Evolutionary conservation across 1,139 yeast species (phyloP).

Genomic region (Hansenula anomala): DNA sequence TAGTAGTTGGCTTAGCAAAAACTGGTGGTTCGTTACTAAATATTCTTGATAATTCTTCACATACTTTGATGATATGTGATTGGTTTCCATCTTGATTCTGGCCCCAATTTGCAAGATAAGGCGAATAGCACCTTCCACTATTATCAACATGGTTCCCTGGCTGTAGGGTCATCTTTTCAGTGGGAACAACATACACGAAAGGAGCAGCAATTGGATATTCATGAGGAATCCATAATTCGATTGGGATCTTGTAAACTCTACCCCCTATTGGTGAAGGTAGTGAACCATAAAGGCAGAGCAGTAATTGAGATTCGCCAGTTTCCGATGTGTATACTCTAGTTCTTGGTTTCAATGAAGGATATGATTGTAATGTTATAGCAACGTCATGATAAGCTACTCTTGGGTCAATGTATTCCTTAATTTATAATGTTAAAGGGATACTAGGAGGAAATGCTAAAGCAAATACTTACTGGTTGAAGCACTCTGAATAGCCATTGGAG

Average conservation of each 20-base stretch:
- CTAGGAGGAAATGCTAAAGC: too few species aligned
- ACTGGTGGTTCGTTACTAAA: constrained; percentile 48
- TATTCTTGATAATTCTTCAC: constrained; percentile 33
- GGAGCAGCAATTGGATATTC: constrained; percentile 66
- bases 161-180: constrained; percentile 40
- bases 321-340: constrained; percentile 66
- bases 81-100: constrained; percentile 13
- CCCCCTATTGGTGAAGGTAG: constrained; percentile 32
- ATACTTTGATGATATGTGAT: constrained; percentile 23
- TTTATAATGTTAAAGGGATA: neutral
- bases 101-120: constrained; percentile 59
- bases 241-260: constrained; percentile 41
- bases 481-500: constrained; percentile 55
- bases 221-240: constrained; percentile 75
- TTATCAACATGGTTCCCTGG: constrained; percentile 69
- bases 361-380: constrained; percentile 45
- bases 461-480: constrained; percentile 36
- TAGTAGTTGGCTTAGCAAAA: constrained; percentile 33
- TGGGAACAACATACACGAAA: constrained; percentile 51
- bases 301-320: constrained; percentile 52
- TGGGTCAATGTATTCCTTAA: constrained; percentile 40
- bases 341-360: constrained; percentile 54
- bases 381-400: constrained; percentile 55
- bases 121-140: constrained; percentile 74
- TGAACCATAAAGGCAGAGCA: constrained; percentile 63